Conservation (phyloP, 306 rosid genomes). For the Malus sylvestris region DNA sequence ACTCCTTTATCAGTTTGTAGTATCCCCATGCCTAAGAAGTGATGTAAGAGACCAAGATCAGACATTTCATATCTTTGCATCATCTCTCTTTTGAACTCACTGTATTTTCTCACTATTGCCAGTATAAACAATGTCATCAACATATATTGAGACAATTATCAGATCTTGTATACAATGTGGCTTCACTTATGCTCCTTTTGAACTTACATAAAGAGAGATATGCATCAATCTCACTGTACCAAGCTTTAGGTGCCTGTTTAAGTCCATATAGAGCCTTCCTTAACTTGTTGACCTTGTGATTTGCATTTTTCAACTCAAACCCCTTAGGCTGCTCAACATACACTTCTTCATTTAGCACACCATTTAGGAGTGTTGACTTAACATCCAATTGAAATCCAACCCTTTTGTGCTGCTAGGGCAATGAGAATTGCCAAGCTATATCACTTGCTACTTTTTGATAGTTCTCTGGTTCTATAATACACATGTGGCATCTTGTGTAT, state of each 20-base stretch:
- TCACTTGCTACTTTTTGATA: not conserved
- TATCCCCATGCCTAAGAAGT: no score
- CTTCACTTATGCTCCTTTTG: not conserved
- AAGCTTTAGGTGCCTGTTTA: not conserved
- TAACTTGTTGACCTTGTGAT: not conserved
- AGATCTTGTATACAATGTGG: not conserved
- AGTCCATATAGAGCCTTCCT: not conserved
- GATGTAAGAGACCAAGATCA: no score
- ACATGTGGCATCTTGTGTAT: not conserved
- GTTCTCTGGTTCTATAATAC: no score
- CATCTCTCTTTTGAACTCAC: no score
- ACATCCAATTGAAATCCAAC: not conserved
- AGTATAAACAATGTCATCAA: not conserved
- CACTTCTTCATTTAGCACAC: not conserved
- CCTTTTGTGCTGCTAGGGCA: not conserved
- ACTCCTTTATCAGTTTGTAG: not conserved
- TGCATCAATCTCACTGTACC: no score
- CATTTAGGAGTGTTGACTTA: not conserved
- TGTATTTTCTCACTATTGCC: no score
- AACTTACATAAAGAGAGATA: not conserved
- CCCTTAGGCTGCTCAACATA: not conserved
- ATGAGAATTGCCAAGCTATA: not conserved
- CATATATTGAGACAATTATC: not conserved
- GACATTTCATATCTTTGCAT: no score
- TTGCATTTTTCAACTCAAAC: not conserved